Evolutionary conservation across 805 yeast species (phyloP), one percentile per base, ranked within the genome.

Genomic region (Cyberlindnera xishuangbannaensis): DNA sequence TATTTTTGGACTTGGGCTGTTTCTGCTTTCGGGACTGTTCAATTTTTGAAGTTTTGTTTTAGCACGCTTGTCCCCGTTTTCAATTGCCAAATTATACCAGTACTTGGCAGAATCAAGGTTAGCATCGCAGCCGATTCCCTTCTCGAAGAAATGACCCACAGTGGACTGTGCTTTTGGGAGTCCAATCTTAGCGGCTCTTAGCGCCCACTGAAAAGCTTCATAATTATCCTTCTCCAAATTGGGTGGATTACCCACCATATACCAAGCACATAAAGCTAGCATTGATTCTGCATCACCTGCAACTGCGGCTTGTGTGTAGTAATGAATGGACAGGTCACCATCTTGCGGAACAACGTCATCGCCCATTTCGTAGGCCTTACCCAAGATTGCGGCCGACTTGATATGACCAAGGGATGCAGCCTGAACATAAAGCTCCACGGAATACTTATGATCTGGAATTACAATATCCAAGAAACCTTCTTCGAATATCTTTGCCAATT

Each of bases 181-280:
- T 12, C 84, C 84, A 25, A 75, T 62, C 26, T 71, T 66, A 0
- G 97, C 97, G 0, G 97, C 90, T 43, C 84, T 68, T 34, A 73
- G 63, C 1, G 97, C 97, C 97, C 97, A 92, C 49, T 85, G 92
- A 56, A 80, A 90, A 1, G 97, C 94, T 58, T 88, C 96, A 33
- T 63, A 71, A 34, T 80, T 83, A 56, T 88, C 90, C 42, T 73
- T 73, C 7, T 78, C 79, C 47, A 92, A 68, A 28, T 73, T 73
- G n/a, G 92, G 88, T 21, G 83, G 88, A 21, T 84, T 78, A 0
- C 98, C 98, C 18, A 86, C 81, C 58, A 90, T 66, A 55, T 90
- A 92, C 97, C 97, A 92, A 2, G 97, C 96, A 57, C 97, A 88
- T 64, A 90, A 67, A 2, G 95, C 88, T 50, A 90, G 66, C 95